Base-by-base conservation (phyloP, 2,329 filamentous ascomycete species). In the Diaporthe longicolla region DNA sequence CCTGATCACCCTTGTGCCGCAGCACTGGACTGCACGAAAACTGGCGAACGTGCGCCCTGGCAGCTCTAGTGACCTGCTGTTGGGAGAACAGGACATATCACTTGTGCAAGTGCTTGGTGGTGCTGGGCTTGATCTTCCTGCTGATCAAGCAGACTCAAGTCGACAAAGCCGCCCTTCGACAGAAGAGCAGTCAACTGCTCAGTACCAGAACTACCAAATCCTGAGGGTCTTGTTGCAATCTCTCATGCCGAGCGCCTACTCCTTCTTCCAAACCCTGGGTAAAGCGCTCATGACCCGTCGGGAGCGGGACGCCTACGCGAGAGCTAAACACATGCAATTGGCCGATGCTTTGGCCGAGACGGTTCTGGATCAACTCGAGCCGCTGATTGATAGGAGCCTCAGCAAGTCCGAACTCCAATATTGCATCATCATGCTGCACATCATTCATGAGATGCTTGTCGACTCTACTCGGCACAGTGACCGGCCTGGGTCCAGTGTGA, bases 261-360 rank as follows among this genome's bases (percentile, higher is more conserved):
- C 93, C 0, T 93, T 98, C 78, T 93, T 98, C 80, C 94, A 97
- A 79, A 93, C 92, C 1, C 86, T 98, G 57, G 96, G 96, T 17
- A 97, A 95, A 82, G 90, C 93, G 21, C 86, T 98, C 29, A 87
- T 97, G 5, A 91, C 91, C 57, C 93, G 94, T 74, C 91, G 95
- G 66, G 91, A 91, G 76, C 88, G 90, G 37, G 95, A 98, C 78
- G 79, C 85, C 2, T 92, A 87, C 77, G 79, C 86, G 72, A 83
- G 89, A 76, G 84, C 85, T 70, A 85, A 88, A 72, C 90, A 93
- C 75, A 78, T 89, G 48, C 84, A 85, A 70, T 84, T 93, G 65
- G 89, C 90, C 29, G 87, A 89, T 75, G 91, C 94, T 32, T 87
- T 98, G 77, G 94, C 94, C 4, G 87, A 92, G 73, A 91, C 92